phyloP scores from a whole-genome alignment of 2,329 filamentous ascomycete species.

The Penicillium capsulatum region DNA sequence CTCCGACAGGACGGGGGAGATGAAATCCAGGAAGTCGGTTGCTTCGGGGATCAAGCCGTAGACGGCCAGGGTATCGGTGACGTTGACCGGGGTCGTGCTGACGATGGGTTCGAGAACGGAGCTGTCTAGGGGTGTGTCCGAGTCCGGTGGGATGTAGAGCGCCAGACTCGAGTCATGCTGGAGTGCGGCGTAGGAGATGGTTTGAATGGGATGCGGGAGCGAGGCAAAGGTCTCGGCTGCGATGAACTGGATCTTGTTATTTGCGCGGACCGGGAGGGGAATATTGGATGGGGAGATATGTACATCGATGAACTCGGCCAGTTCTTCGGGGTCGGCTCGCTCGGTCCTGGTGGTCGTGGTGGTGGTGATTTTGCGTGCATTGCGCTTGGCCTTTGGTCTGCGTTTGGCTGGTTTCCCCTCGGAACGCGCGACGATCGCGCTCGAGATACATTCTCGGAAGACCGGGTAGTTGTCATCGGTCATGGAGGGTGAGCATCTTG shows the following conservation, averaged over 20 bases:
- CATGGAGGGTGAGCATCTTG: conserved; percentile 16
- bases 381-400: conserved; percentile 19
- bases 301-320: conserved; percentile 74
- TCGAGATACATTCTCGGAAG: conserved; percentile 71
- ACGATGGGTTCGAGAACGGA: conserved; percentile 51
- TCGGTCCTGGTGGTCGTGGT: conserved; percentile 9
- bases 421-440: conserved; percentile 61
- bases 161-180: conserved; percentile 49
- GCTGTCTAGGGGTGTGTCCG: conserved; percentile 50
- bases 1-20: conserved; percentile 59
- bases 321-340: conserved; percentile 56
- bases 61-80: conserved; percentile 63
- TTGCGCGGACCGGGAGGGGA: too few species aligned
- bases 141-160: conserved; percentile 46
- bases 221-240: conserved; percentile 63
- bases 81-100: conserved; percentile 53
- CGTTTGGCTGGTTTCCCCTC: conserved; percentile 44
- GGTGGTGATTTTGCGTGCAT: conserved; percentile 11
- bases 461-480: conserved; percentile 56
- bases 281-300: too few species aligned
- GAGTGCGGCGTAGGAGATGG: conserved; percentile 57
- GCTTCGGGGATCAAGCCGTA: conserved; percentile 59
- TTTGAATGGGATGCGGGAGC: conserved; percentile 59
- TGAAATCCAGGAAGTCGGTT: conserved; percentile 50
- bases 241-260: conserved; percentile 54